Conservation (phyloP, 2,329 filamentous ascomycete species). For the Coniochaeta ligniaria region DNA sequence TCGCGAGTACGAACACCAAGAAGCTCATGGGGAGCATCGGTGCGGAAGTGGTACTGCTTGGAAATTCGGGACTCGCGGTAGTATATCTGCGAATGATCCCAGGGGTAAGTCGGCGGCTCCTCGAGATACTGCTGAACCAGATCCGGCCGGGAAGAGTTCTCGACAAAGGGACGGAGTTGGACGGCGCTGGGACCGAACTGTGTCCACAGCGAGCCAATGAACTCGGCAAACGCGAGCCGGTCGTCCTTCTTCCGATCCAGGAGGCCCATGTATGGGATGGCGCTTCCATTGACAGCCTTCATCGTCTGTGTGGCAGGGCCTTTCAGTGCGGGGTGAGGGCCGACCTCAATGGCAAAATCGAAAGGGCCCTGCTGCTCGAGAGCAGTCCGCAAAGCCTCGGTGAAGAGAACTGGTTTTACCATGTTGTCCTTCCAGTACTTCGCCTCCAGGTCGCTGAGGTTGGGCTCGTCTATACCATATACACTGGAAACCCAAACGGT, state of each 20-base stretch:
- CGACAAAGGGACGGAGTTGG: constrained; percentile 15
- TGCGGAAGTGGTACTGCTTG: constrained; percentile 29
- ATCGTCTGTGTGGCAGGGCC: constrained; percentile 28
- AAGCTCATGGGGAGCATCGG: constrained; percentile 25
- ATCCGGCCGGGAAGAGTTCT: constrained; percentile 12
- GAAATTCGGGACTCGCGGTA: constrained; percentile 35
- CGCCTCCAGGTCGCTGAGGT: constrained; percentile 9
- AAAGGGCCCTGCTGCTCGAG: constrained; percentile 15
- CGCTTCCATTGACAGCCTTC: constrained; percentile 9
- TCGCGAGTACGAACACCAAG: constrained; percentile 28
- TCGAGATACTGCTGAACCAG: constrained; percentile 10
- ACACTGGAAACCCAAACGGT: constrained; percentile 34
- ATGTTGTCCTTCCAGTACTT: constrained; percentile 39
- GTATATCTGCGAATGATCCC: constrained; percentile 36
- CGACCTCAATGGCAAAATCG: constrained; percentile 34
- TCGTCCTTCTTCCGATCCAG: constrained; percentile 23
- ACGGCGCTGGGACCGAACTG: constrained; percentile 16
- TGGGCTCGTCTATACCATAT: constrained; percentile 9
- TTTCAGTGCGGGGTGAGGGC: constrained; percentile 36
- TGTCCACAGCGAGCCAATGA: constrained; percentile 25
- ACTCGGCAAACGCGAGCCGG: constrained; percentile 20
- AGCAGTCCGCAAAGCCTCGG: constrained; percentile 26
- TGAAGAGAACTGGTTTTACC: constrained; percentile 33
- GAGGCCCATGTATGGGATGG: constrained; percentile 22
- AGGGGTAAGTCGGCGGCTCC: constrained; percentile 35